Evolutionary conservation across 139 green algal species (phyloP).

Genomic region (Tetradesmus obliquus): DNA sequence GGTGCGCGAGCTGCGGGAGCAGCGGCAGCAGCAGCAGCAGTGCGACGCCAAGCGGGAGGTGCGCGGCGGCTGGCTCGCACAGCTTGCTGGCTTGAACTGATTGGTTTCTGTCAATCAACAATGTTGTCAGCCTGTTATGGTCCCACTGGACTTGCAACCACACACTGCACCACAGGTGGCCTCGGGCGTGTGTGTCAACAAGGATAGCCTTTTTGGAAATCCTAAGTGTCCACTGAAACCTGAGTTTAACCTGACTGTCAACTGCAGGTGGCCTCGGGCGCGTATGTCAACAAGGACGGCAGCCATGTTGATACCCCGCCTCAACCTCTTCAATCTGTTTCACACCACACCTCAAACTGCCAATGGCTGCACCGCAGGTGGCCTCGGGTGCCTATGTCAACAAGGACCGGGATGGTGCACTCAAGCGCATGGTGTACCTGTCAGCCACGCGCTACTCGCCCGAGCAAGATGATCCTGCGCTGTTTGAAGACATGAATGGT

Average conservation of each 20-base stretch:
- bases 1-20: slow-evolving; percentile 2
- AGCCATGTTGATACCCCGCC: no score
- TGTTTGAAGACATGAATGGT: not conserved
- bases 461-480: slow-evolving; percentile 7
- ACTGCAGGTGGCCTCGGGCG: not conserved
- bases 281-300: slow-evolving; percentile 11
- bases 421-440: slow-evolving; percentile 39
- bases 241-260: no score
- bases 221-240: not conserved
- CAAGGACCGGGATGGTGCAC: slow-evolving; percentile 23
- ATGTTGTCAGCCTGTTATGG: no score
- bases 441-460: slow-evolving; percentile 15
- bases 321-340: no score
- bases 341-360: no score
- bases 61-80: not conserved
- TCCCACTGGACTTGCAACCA: no score
- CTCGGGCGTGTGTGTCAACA: no score
- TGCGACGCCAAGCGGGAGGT: not conserved
- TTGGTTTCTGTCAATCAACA: no score
- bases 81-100: no score
- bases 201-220: not conserved
- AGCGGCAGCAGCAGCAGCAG: slow-evolving; percentile 15
- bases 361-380: slow-evolving; percentile 6
- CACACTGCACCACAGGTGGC: no score
- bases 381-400: slow-evolving; percentile 29